Evolutionary conservation across 2,329 filamentous ascomycete genomes (phyloP).

Genomic region (Claviceps arundinis): DNA sequence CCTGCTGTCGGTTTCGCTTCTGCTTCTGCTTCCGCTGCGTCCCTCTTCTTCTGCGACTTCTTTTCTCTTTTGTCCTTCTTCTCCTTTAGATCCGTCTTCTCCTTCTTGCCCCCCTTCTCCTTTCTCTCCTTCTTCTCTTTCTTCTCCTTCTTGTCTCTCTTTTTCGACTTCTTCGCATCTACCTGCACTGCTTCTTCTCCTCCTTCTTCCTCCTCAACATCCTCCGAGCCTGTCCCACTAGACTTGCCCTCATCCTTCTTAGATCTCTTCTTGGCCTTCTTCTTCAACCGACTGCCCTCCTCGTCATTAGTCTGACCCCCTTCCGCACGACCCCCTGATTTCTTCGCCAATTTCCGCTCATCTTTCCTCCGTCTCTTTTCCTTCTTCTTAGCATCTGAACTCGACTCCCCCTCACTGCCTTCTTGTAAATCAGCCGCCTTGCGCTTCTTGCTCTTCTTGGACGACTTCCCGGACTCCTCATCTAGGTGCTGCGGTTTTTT

Average conservation of each 20-base stretch:
- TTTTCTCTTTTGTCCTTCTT: slow-evolving; percentile 28
- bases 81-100: slow-evolving; percentile 28
- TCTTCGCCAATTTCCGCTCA: slow-evolving; percentile 21
- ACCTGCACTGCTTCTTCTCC: slow-evolving; percentile 2
- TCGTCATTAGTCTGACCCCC: slow-evolving; percentile 11
- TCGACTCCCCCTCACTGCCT: slow-evolving; percentile 9
- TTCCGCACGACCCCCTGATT: slow-evolving; percentile 8
- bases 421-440: slow-evolving; percentile 27
- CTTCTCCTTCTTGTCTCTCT: slow-evolving; percentile 23
- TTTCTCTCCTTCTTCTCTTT: not conserved
- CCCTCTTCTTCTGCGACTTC: slow-evolving; percentile 24
- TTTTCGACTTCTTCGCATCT: slow-evolving; percentile 23
- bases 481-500: slow-evolving; percentile 8
- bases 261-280: slow-evolving; percentile 26
- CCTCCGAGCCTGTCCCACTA: slow-evolving; percentile 14
- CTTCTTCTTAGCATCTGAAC: slow-evolving; percentile 13
- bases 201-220: slow-evolving; percentile 8
- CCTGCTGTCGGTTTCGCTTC: slow-evolving; percentile 18
- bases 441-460: slow-evolving; percentile 35
- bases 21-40: slow-evolving; percentile 39
- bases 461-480: slow-evolving; percentile 12
- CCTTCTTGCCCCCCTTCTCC: slow-evolving; percentile 16
- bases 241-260: slow-evolving; percentile 14
- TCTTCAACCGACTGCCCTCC: slow-evolving; percentile 27
- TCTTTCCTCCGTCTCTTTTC: slow-evolving; percentile 25